Base-by-base conservation (phyloP, 139 green algal species). In the Micractinium sp. region DNA sequence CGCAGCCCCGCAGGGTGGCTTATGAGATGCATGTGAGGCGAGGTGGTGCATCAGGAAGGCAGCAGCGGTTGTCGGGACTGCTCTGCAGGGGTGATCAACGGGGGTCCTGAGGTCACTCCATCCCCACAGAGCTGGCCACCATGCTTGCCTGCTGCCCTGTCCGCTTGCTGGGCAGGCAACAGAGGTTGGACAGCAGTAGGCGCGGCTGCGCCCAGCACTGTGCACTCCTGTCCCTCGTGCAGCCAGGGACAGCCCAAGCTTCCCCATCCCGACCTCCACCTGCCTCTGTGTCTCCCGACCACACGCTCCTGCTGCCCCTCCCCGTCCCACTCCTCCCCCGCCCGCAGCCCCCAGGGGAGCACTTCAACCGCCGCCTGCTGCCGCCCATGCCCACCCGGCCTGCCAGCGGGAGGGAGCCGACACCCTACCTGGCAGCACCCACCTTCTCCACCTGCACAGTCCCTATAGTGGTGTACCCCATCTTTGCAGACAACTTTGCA, bases 401-500 rank as follows among this genome's bases (percentile, higher is more conserved):
- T 20, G 74, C 74, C 16, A 80, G 74, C 74, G 33, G n/a, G 15
- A n/a, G 27, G 74, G 74, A 80, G 74, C 74, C 74, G 33, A 27
- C 33, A 12, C 33, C 74, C 74, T 80, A 80, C 74, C 74, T 80
- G 74, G 74, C 33, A 9, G 15, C 20, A 15, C 74, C 74, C 14
- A 9, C 15, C 74, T 80, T 80, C 74, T 80, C 74, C 33, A 41
- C 33, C 2, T 80, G 74, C 74, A 80, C 74, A n/a, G 74, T 80
- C 18, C 74, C 74, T 7, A 16, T 80, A 2, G 74, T 80, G 1
- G 18, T 80, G 15, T 80, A 80, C 33, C 74, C 74, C 33, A 41
- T 80, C 16, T 80, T 53, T 80, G 33, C 74, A 4, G 74, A 80
- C 16, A 80, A 80, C 74, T 80, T 80, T 80, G 74, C 74, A 20